phyloP scores from a whole-genome alignment of 2,329 filamentous ascomycete genomes.

The Epichloe sibirici region DNA sequence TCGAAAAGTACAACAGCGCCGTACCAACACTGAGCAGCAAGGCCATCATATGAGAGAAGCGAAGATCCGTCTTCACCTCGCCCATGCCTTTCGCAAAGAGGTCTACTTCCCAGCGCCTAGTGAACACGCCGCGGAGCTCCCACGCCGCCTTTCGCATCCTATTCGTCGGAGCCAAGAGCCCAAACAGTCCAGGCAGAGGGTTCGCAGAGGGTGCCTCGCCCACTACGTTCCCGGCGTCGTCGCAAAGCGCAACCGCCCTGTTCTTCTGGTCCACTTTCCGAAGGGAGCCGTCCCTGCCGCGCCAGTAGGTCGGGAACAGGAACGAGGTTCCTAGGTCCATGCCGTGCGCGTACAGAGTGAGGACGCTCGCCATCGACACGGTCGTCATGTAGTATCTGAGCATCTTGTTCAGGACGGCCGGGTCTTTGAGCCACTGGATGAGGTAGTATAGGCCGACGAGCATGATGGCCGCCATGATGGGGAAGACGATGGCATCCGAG shows the following conservation, averaged over 20 bases:
- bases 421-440: constrained; percentile 79
- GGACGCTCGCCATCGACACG: constrained; percentile 66
- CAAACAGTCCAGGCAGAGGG: constrained; percentile 20
- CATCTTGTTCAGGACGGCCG: constrained; percentile 68
- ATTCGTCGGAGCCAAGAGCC: constrained; percentile 20
- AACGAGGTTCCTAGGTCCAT: constrained; percentile 53
- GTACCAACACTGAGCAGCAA: constrained; percentile 40
- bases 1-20: constrained; percentile 57
- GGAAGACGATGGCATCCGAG: constrained; percentile 75
- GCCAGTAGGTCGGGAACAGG: constrained; percentile 63
- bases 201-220: constrained; percentile 13
- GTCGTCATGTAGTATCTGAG: constrained; percentile 73
- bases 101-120: constrained; percentile 38
- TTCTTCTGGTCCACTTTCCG: constrained; percentile 31
- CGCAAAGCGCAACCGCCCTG: constrained; percentile 26
- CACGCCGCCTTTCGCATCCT: constrained; percentile 24
- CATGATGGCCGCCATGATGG: constrained; percentile 59
- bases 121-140: constrained; percentile 38
- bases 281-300: constrained; percentile 27
- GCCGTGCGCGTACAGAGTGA: constrained; percentile 60
- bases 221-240: constrained; percentile 19
- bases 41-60: constrained; percentile 45
- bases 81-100: constrained; percentile 38
- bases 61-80: constrained; percentile 36
- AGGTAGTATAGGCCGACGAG: constrained; percentile 73